Conservation (phyloP, 2,329 filamentous ascomycete species). For the Daldinia eschscholtzii region DNA sequence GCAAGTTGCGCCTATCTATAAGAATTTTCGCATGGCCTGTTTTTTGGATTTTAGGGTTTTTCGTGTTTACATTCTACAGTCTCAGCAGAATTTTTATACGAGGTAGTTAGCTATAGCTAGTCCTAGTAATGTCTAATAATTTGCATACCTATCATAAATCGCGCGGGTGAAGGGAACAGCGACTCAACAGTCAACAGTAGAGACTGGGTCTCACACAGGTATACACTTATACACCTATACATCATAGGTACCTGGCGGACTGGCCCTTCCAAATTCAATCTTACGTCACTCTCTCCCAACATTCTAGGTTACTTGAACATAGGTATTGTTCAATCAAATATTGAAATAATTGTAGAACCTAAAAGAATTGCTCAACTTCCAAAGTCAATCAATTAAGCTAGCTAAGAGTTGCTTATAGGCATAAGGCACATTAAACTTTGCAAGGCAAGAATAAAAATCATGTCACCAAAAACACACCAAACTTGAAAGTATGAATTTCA, state of each 20-base stretch:
- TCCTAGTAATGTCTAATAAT: slow-evolving; percentile 1
- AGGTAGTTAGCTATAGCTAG: neutral
- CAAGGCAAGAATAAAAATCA: neutral
- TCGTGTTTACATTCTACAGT: neutral
- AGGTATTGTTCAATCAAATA: neutral
- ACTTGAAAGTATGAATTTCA: slow-evolving; percentile 19
- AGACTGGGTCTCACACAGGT: neutral
- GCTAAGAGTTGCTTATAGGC: neutral
- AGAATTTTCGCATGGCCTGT: slow-evolving; percentile 1
- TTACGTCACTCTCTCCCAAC: neutral
- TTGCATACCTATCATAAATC: neutral
- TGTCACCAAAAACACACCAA: neutral
- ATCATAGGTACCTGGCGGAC: too few species aligned
- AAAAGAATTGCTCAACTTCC: neutral
- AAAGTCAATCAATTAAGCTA: neutral
- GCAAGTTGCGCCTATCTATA: slow-evolving; percentile 1
- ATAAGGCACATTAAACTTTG: neutral
- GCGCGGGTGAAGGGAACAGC: slow-evolving; percentile 4
- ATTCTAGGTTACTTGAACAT: neutral
- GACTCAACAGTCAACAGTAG: slow-evolving; percentile 1
- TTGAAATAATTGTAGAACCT: neutral
- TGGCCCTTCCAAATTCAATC: neutral
- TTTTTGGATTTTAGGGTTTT: neutral
- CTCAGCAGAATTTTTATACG: neutral
- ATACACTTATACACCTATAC: neutral